phyloP scores from a whole-genome alignment of 805 yeast species.

The Candida sakaeoensis region DNA sequence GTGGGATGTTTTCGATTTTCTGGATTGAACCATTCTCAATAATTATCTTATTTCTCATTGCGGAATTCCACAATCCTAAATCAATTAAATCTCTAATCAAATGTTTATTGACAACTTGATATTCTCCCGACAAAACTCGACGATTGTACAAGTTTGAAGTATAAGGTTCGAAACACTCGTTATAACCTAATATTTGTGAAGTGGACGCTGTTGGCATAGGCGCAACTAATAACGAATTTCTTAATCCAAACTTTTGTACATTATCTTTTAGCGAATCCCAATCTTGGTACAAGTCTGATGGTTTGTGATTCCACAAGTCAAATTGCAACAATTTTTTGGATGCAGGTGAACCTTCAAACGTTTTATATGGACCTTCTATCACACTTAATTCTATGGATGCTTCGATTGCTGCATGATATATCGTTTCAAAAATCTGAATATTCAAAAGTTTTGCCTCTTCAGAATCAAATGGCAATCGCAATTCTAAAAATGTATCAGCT shows the following conservation, averaged over 20 bases:
- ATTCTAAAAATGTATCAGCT: constrained; percentile 79
- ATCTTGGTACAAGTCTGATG: constrained; percentile 72
- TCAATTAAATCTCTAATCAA: constrained; percentile 77
- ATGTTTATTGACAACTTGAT: constrained; percentile 87
- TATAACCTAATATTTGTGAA: constrained; percentile 89
- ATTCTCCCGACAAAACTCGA: constrained; percentile 90
- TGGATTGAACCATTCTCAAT: constrained; percentile 84
- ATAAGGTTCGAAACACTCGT: constrained; percentile 94
- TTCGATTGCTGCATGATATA: constrained; percentile 90
- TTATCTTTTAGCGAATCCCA: constrained; percentile 71
- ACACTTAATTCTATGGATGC: constrained; percentile 79
- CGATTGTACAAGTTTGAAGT: constrained; percentile 91
- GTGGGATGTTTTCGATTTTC: constrained; percentile 68
- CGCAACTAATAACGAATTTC: constrained; percentile 86
- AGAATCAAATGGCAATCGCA: constrained; percentile 85
- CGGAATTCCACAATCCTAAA: constrained; percentile 77
- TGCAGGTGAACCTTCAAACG: constrained; percentile 84
- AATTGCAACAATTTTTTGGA: constrained; percentile 81
- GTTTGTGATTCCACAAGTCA: constrained; percentile 81
- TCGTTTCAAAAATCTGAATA: constrained; percentile 87
- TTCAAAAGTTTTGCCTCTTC: constrained; percentile 71
- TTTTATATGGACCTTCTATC: constrained; percentile 63
- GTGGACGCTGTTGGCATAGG: constrained; percentile 99
- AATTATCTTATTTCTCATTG: constrained; percentile 74
- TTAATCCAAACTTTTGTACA: constrained; percentile 61